Evolutionary conservation across 1,139 yeast species (phyloP), one percentile per base, ranked within the genome.

Genomic region (Pneumocystis oryctolagi): DNA sequence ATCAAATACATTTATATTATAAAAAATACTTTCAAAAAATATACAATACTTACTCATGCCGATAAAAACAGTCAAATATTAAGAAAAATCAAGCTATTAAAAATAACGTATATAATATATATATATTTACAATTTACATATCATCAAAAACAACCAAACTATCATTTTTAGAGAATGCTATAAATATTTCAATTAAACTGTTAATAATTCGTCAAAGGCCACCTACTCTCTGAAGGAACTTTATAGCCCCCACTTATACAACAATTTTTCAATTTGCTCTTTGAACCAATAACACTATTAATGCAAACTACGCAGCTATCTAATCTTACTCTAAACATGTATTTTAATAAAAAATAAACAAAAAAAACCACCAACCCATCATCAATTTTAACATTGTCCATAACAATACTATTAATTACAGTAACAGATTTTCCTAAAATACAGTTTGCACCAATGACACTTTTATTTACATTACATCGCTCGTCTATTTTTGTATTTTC

Each of bases 221-320:
- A 34, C 60, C 62, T 60, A 42, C 61, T 60, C 61, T 58, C 62
- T 14, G 61, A 61, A n/a, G 62, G 60, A 39, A 65, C 65, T 35
- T n/a, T 31, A 56, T 60, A 64, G 28, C 61, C 58, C 20, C 63
- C 66, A 14, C 66, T 66, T 60, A 65, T 62, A 31, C 60, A 60
- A 34, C 66, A 65, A 35, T 65, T 63, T 47, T 58, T 61, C 42
- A 65, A 62, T 6, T 57, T 32, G 12, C 64, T 34, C 61, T 62
- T 62, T 18, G 66, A 60, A 32, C 65, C 84, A 58, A 94, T 79
- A 20, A 76, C 75, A 1, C 84, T 92, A 61, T 78, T 77, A 60
- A 78, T 77, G 31, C 98, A 98, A 65, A 94, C 77, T 34, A 92
- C 84, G 74, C 96, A 89, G 75, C 90, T 92, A 73, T 94, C 98